These are phyloP conservation scores for Thielaviopsis punctulata DNA, from an alignment of 2,329 filamentous ascomycete genomes.

Conservation along the genomic window DNA sequence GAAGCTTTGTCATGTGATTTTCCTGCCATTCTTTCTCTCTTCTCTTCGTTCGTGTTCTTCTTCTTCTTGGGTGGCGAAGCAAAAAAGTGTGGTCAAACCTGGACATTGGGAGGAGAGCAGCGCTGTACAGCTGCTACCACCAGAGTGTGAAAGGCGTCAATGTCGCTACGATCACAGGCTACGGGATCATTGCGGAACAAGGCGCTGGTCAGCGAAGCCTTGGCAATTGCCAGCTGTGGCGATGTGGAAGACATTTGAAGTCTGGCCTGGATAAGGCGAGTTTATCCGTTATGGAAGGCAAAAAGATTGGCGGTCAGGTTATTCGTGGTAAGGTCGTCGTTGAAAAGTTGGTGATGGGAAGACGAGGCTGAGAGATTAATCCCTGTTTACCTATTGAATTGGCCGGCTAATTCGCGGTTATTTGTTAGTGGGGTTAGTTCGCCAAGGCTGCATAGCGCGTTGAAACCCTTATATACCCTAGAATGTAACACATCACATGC, in stretches of 20 bases:
- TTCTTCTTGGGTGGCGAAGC: conserved; percentile 12
- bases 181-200: conserved; percentile 60
- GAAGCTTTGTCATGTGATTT: too few species aligned
- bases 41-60: not conserved
- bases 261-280: not conserved
- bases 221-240: conserved; percentile 59
- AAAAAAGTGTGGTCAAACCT: conserved; percentile 49
- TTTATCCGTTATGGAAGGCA: too few species aligned
- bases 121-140: conserved; percentile 47
- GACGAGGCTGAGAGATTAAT: not conserved
- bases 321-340: not conserved
- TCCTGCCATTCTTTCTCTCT: not conserved
- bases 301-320: not conserved
- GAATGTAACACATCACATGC: too few species aligned
- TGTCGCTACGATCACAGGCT: conserved; percentile 49
- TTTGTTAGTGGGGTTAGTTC: not conserved
- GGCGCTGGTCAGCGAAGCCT: conserved; percentile 58
- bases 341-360: not conserved
- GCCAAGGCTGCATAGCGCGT: not conserved
- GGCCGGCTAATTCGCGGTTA: not conserved
- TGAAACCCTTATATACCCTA: not conserved
- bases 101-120: conserved; percentile 68
- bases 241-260: conserved; percentile 37
- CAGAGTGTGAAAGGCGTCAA: conserved; percentile 49
- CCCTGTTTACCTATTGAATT: not conserved